Percentiles rank a stretch among this genome's conserved stretches.
Evolutionary conservation across 2,329 filamentous ascomycete species (phyloP).

Genomic region (Metarhizium brunneum): DNA sequence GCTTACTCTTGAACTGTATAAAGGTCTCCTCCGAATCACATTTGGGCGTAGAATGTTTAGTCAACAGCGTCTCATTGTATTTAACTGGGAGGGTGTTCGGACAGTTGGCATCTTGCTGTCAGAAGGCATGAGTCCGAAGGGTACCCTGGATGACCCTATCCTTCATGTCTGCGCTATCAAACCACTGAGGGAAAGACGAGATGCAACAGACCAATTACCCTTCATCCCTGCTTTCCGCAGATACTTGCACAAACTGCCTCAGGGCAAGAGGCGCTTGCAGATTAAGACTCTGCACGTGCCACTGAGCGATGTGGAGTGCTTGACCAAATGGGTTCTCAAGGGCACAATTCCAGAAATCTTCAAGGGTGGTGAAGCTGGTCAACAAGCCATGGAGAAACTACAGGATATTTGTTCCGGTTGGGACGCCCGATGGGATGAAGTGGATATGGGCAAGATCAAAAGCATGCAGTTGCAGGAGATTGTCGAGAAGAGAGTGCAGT

Average conservation of each 20-base stretch:
- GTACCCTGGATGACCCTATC: conserved; percentile 47
- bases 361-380: conserved; percentile 37
- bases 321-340: conserved; percentile 60
- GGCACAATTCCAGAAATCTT: conserved; percentile 53
- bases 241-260: conserved; percentile 58
- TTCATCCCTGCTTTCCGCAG: conserved; percentile 65
- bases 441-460: conserved; percentile 73
- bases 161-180: conserved; percentile 74
- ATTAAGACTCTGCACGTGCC: conserved; percentile 61
- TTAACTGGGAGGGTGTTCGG: conserved; percentile 73
- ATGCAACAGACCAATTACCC: conserved; percentile 78
- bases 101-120: conserved; percentile 72
- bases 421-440: conserved; percentile 73
- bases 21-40: conserved; percentile 67
- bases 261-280: conserved; percentile 55
- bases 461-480: conserved; percentile 75
- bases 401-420: conserved; percentile 62
- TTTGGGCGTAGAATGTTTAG: conserved; percentile 73
- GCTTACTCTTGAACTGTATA: conserved; percentile 73
- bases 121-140: conserved; percentile 61
- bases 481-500: conserved; percentile 58
- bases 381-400: conserved; percentile 58
- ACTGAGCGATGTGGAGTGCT: conserved; percentile 70
- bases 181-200: conserved; percentile 56
- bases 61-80: conserved; percentile 69